Conservation (phyloP, 495 filamentous ascomycete genomes). For the Penicillium chermesinum region DNA sequence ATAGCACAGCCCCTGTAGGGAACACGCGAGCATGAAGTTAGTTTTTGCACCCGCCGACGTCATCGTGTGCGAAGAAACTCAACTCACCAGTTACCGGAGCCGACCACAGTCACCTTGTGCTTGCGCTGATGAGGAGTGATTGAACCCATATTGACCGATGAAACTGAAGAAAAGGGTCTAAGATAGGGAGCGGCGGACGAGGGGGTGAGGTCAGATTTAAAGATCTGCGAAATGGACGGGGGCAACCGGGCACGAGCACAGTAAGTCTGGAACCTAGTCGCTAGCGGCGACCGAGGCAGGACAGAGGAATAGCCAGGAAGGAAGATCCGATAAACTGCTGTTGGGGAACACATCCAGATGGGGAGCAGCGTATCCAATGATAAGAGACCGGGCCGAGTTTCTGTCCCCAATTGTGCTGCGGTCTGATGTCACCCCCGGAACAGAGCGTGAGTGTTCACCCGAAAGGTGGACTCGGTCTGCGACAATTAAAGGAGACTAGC, state of each 20-base stretch:
- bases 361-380: constrained; percentile 9
- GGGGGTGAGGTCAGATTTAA: constrained; percentile 17
- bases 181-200: constrained; percentile 14
- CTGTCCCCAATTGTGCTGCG: neutral
- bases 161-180: constrained; percentile 13
- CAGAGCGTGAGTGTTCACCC: constrained; percentile 2
- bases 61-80: neutral
- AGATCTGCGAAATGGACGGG: constrained; percentile 19
- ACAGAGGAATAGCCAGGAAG: constrained; percentile 14
- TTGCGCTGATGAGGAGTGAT: constrained; percentile 52
- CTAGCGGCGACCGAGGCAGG: constrained; percentile 23
- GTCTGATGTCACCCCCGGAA: constrained; percentile 13
- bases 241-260: constrained; percentile 13
- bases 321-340: constrained; percentile 17
- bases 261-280: constrained; percentile 17
- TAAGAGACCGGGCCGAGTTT: constrained; percentile 6
- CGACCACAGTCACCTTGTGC: constrained; percentile 92
- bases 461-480: constrained; percentile 9
- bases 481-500: neutral
- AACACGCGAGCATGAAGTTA: neutral
- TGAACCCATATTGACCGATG: constrained; percentile 35
- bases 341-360: constrained; percentile 16
- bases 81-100: constrained; percentile 90
- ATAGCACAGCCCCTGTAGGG: constrained; percentile 80
- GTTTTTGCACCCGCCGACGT: neutral